Percentiles rank a stretch among this genome's conserved stretches.
These are phyloP conservation scores for Fusarium domesticum DNA, from an alignment of 2,329 filamentous ascomycete species.

Conservation along the genomic window DNA sequence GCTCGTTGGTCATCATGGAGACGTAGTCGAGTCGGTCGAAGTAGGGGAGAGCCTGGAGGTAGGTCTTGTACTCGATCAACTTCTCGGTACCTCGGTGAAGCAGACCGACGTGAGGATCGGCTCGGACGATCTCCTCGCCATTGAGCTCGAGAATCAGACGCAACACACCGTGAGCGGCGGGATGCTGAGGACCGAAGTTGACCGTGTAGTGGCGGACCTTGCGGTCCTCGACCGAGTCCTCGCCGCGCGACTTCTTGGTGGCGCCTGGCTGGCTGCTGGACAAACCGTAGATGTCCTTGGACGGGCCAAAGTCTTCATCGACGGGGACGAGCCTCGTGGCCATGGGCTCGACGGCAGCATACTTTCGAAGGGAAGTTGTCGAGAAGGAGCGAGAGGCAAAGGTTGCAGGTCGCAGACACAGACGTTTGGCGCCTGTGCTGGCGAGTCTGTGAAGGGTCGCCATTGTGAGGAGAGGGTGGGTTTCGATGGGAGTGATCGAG, in stretches of 20 bases:
- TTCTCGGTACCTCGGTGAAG: constrained; percentile 98
- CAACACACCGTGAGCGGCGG: constrained; percentile 95
- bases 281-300: constrained; percentile 49
- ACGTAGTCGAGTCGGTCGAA: constrained; percentile 99
- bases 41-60: constrained; percentile 95
- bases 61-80: constrained; percentile 99
- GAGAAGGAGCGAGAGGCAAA: constrained; percentile 60
- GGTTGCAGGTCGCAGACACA: constrained; percentile 52
- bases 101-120: constrained; percentile 94
- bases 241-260: constrained; percentile 43
- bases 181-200: constrained; percentile 99
- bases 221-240: constrained; percentile 56
- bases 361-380: constrained; percentile 59
- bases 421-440: constrained; percentile 66
- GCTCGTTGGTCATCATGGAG: constrained; percentile 99
- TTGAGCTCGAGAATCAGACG: constrained; percentile 96
- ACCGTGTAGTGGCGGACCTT: constrained; percentile 99
- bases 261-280: constrained; percentile 40
- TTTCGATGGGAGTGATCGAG: neutral
- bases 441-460: constrained; percentile 70
- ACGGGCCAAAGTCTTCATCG: constrained; percentile 60
- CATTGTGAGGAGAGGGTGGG: constrained; percentile 49
- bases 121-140: constrained; percentile 94
- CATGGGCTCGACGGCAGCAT: constrained; percentile 52
- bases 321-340: constrained; percentile 63